A percentile compares a stretch with the other conserved stretches of the same genome.
Evolutionary conservation across 352 stramenopile genomes (phyloP).

Genomic region (Pythium graminicola): DNA sequence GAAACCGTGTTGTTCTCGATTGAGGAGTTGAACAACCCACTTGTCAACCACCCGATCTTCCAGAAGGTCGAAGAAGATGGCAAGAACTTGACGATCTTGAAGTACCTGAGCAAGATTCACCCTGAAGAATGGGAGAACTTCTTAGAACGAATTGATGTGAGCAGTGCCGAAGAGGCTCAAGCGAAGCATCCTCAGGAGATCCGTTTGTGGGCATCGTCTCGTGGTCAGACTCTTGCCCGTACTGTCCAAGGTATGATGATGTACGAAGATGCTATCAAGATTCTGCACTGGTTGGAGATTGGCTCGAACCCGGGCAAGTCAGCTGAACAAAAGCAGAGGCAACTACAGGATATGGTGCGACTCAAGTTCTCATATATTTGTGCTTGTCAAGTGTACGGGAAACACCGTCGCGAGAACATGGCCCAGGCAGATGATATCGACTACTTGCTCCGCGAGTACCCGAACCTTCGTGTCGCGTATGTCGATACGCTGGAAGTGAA

Average conservation of each 20-base stretch:
- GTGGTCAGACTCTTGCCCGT: constrained; percentile 79
- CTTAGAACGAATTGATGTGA: constrained; percentile 69
- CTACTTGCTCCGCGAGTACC: constrained; percentile 83
- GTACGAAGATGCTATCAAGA: constrained; percentile 83
- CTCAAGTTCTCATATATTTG: constrained; percentile 89
- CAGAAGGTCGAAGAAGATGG: constrained; percentile 62
- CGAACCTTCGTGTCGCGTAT: constrained; percentile 85
- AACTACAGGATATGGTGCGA: constrained; percentile 81
- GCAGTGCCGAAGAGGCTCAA: constrained; percentile 64
- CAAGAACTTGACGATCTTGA: constrained; percentile 83
- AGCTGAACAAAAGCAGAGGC: constrained; percentile 58
- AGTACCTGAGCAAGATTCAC: constrained; percentile 85
- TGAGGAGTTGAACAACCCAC: constrained; percentile 77
- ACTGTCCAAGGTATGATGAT: constrained; percentile 88
- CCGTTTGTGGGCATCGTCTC: constrained; percentile 77
- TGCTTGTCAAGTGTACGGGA: constrained; percentile 82
- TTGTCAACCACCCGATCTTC: constrained; percentile 74
- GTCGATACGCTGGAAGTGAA: constrained; percentile 61
- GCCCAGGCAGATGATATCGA: constrained; percentile 85
- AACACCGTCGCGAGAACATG: constrained; percentile 68
- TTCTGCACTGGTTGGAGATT: constrained; percentile 80
- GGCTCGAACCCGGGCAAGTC: constrained; percentile 55
- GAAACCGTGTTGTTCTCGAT: constrained; percentile 83
- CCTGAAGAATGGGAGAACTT: constrained; percentile 88
- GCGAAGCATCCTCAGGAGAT: constrained; percentile 60